Evolutionary conservation across 495 filamentous ascomycete genomes (phyloP), one percentile per base, ranked within the genome.

Genomic region (Chlorociboria aeruginascens): DNA sequence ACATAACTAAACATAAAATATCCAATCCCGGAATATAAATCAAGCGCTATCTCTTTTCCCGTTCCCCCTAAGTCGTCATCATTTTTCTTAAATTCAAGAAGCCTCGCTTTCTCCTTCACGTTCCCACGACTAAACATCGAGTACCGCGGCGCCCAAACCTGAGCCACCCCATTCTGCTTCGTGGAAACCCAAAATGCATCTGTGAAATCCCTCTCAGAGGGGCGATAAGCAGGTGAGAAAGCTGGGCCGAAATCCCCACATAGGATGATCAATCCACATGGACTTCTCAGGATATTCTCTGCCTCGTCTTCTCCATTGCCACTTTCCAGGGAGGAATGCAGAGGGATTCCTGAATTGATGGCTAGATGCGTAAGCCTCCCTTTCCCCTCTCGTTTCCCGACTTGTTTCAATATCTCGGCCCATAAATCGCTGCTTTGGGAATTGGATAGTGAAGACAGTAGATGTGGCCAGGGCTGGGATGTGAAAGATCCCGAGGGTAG

Each of bases 41-140:
- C 89, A 0, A 92, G 77, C 0, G 84, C 86, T 43, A 67, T 40
- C 14, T 29, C 37, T 3, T 43, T 25, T 20, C 0, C 32, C 0
- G 50, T 4, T 17, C 49, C 40, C 6, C 49, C 40, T 16, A 40
- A 47, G 8, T 32, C 30, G 13, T 20, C 9, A 16, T 10, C 35
- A 8, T 31, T 30, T 17, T 32, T 30, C 11, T 38, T 11, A n/a
- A 81, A 73, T 0, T 38, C 48, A 25, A 90, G 62, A 1, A 96
- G 62, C 8, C 89, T 69, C 0, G 83, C 77, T 56, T 96, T 96
- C 63, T 96, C 89, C n/a, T 73, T 81, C 40, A 94, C 65, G 57
- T 95, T 95, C 8, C 89, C 89, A 1, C 86, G 72, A 7, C 77
- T 83, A 60, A 96, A 96, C 89, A 96, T 95, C 11, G 86, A 94